Base-by-base conservation (phyloP, 2,329 filamentous ascomycete species). In the Microthyrium microscopicum region DNA sequence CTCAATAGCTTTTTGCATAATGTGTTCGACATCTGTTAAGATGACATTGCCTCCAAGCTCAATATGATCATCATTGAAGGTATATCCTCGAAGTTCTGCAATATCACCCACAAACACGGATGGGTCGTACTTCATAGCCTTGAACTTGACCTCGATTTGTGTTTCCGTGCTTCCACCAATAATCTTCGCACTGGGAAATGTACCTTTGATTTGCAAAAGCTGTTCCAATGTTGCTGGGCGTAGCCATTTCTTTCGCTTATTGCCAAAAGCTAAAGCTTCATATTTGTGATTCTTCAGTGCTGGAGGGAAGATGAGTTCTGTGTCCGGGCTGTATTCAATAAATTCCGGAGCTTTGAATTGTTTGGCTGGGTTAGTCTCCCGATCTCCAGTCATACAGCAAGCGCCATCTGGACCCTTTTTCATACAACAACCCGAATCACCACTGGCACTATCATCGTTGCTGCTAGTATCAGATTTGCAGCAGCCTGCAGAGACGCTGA, bases 61-160 rank as follows among this genome's bases (percentile, higher is more conserved):
- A n/a, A 95, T 57, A 43, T 83, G 66, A 38, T 91, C 74, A 4
- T 87, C 75, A 26, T 78, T 66, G 51, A 94, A 77, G 4, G 62
- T 65, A 50, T 82, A 95, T 43, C 85, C 77, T 9, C 83, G 68
- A 37, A 98, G 60, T 55, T 95, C 89, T 1, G 81, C 63, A 38
- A 98, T 93, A 47, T 98, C 89, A 8, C 87, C 85, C 7, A 95
- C 80, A 43, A 78, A 95, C 0, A 98, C 80, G 0, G 85, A 94
- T 1, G 81, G 73, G 4, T 77, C 77, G 50, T 95, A 95, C 45
- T 84, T 70, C 63, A 93, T 71, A 1, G 77, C 83, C 60, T 95
- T 95, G 68, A 98, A 95, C 56, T 93, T 94, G 58, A 91, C 80
- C 57, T 98, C 89, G 39, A 98, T 95, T 55, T 95, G 89, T 0